phyloP scores from a whole-genome alignment of 495 filamentous ascomycete genomes.

The Penicillium nucicola region DNA sequence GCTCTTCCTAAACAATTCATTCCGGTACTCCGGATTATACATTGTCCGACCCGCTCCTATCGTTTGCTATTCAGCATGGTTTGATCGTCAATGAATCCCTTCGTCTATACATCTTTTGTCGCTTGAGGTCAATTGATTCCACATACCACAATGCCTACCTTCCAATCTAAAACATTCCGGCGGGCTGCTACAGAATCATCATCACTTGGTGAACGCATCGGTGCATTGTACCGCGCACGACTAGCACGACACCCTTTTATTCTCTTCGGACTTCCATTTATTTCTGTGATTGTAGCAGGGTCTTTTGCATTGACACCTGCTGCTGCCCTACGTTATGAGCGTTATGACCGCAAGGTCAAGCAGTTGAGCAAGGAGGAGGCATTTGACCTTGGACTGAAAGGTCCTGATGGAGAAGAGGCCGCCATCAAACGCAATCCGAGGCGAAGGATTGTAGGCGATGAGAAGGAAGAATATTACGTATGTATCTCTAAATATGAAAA shows the following conservation, averaged over 20 bases:
- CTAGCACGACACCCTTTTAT: slow-evolving; percentile 79
- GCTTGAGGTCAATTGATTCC: not conserved
- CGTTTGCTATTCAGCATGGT: not conserved
- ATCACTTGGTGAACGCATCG: slow-evolving; percentile 60
- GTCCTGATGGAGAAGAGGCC: slow-evolving; percentile 37
- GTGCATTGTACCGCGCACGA: slow-evolving; percentile 67
- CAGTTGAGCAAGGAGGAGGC: slow-evolving; percentile 77
- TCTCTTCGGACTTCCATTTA: slow-evolving; percentile 94
- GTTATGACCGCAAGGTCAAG: slow-evolving; percentile 81
- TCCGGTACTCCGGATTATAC: slow-evolving; percentile 17
- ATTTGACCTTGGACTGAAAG: slow-evolving; percentile 66
- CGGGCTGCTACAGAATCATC: slow-evolving; percentile 43
- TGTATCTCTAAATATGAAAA: slow-evolving; percentile 21
- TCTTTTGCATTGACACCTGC: slow-evolving; percentile 94
- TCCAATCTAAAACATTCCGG: slow-evolving; percentile 70
- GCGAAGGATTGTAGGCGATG: slow-evolving; percentile 49
- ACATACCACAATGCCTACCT: slow-evolving; percentile 60
- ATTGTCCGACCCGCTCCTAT: slow-evolving; percentile 11
- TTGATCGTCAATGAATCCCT: not conserved
- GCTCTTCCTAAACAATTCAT: slow-evolving; percentile 21
- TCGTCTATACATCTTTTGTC: not conserved
- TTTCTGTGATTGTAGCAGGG: slow-evolving; percentile 85
- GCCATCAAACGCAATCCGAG: slow-evolving; percentile 47
- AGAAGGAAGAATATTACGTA: slow-evolving; percentile 93
- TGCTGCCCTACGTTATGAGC: slow-evolving; percentile 88